Conservation (phyloP, 202 grass and related monocot genomes). For the Saccharum hybrid region DNA sequence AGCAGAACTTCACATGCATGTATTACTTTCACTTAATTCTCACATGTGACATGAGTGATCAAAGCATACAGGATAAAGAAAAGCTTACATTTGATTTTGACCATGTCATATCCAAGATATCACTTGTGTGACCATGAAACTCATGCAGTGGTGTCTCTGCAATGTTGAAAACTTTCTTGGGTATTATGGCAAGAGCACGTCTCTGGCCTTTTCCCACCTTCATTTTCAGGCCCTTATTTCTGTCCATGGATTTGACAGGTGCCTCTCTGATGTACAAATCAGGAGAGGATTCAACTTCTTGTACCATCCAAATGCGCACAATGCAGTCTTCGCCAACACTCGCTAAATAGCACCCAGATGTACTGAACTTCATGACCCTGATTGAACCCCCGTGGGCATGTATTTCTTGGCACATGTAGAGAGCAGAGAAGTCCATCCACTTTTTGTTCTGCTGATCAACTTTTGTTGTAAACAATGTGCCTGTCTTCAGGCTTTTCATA, state of each 20-base stretch:
- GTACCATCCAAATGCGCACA: conserved; percentile 67
- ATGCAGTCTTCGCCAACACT: conserved; percentile 71
- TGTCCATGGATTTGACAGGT: conserved; percentile 36
- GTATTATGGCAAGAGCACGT: conserved; percentile 54
- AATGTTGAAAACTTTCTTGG: conserved; percentile 60
- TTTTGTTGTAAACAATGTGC: conserved; percentile 40
- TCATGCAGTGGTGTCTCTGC: conserved; percentile 67
- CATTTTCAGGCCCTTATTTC: conserved; percentile 43
- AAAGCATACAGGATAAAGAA: not conserved
- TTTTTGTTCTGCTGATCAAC: conserved; percentile 65
- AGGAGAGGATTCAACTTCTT: conserved; percentile 54
- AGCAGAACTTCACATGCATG: not conserved
- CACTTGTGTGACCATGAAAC: conserved; percentile 63
- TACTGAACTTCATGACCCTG: conserved; percentile 67
- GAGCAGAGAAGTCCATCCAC: conserved; percentile 70
- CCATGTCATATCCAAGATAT: conserved; percentile 81
- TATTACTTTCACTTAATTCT: not conserved
- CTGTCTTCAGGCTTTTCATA: conserved; percentile 30
- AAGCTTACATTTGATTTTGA: conserved; percentile 72
- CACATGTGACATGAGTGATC: not conserved
- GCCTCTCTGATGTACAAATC: conserved; percentile 41
- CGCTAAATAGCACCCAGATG: conserved; percentile 60
- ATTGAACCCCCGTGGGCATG: conserved; percentile 74
- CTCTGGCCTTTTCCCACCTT: conserved; percentile 27
- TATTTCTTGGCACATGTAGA: conserved; percentile 78